A percentile compares a stretch with the other conserved stretches of the same genome.
Conservation (phyloP, 1,284 basidiomycete genomes). For the Chalciporus piperatoides region DNA sequence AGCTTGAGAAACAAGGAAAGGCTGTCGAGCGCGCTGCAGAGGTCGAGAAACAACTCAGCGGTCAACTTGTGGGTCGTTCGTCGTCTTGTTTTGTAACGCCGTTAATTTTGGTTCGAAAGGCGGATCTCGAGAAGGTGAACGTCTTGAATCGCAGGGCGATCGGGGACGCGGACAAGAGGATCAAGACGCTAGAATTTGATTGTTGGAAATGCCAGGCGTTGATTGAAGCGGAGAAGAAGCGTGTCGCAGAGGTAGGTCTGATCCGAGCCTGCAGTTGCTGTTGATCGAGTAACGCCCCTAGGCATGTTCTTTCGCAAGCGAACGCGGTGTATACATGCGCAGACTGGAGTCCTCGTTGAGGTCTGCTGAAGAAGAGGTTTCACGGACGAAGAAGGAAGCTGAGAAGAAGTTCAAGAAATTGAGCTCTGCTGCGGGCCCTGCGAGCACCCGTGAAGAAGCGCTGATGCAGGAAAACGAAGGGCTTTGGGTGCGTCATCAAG, state of each 20-base stretch:
- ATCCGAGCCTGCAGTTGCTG: constrained; percentile 10
- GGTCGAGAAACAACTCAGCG: constrained; percentile 54
- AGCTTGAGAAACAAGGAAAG: constrained; percentile 76
- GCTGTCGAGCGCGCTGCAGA: constrained; percentile 70
- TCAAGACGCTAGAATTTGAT: constrained; percentile 28
- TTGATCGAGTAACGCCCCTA: constrained; percentile 5
- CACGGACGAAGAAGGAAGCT: constrained; percentile 43
- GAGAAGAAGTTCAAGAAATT: constrained; percentile 51
- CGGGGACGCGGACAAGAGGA: constrained; percentile 40
- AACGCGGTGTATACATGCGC: constrained; percentile 28
- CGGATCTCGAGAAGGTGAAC: constrained; percentile 47
- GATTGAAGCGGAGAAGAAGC: constrained; percentile 39
- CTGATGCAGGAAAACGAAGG: constrained; percentile 52
- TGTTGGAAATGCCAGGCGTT: constrained; percentile 34
- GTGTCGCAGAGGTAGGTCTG: constrained; percentile 29
- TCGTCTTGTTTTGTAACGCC: background rate
- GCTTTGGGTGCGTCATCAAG: constrained; percentile 56
- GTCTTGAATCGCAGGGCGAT: constrained; percentile 40
- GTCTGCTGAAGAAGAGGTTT: constrained; percentile 28
- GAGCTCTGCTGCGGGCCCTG: constrained; percentile 27
- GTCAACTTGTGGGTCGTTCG: constrained; percentile 51
- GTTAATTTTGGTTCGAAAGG: constrained; percentile 33
- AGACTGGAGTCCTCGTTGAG: constrained; percentile 23
- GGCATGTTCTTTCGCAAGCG: constrained; percentile 25
- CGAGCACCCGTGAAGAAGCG: constrained; percentile 39